Conservation (phyloP, 116 monocot genomes). For the Trichopus zeylanicus region DNA sequence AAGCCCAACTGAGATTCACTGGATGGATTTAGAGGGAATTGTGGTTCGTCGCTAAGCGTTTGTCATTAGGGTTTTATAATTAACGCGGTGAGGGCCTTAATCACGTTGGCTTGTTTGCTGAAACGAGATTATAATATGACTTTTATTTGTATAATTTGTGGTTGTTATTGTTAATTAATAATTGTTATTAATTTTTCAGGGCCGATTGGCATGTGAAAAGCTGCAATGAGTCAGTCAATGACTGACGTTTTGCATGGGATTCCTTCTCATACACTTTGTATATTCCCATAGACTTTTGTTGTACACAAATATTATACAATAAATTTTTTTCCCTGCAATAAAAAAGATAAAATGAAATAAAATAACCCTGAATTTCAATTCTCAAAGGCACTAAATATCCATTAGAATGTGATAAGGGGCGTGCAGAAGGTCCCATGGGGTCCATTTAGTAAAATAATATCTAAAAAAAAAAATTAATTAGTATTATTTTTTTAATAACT, state of each 20-base stretch:
- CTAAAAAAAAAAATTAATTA: no score
- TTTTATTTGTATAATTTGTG: background rate
- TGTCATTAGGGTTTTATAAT: conserved; percentile 17
- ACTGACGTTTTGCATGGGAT: conserved; percentile 33
- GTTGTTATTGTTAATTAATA: no score
- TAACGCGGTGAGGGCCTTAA: background rate
- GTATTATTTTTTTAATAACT: no score
- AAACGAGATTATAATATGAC: no score
- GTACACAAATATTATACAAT: background rate
- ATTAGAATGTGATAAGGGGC: no score
- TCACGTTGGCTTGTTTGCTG: background rate
- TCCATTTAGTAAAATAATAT: no score
- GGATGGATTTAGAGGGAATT: background rate
- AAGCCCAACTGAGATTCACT: conserved; percentile 10
- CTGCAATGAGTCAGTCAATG: background rate
- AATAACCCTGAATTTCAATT: no score
- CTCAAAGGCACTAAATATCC: no score
- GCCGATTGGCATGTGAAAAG: conserved; percentile 4
- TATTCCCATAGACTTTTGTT: no score
- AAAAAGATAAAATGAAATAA: no score
- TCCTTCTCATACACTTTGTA: conserved; percentile 17
- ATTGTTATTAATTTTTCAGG: background rate
- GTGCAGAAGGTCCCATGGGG: no score
- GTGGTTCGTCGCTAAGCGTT: conserved; percentile 12
- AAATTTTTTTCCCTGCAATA: background rate